A percentile compares a stretch with the other conserved stretches of the same genome.
Conservation (phyloP, 371 early-diverging fungal species). For the Massospora cicadina region DNA sequence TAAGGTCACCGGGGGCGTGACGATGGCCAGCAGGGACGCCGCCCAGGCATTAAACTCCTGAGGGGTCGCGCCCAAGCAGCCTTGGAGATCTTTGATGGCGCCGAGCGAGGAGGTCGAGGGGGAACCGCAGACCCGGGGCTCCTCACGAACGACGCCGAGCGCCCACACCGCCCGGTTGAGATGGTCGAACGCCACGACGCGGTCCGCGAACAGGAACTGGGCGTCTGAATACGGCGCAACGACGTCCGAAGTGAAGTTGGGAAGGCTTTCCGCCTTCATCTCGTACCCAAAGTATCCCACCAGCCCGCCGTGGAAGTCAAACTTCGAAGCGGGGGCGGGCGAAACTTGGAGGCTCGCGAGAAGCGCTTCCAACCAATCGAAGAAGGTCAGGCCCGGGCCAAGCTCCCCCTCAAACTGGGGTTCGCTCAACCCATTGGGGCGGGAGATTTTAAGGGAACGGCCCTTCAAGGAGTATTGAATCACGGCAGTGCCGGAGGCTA, state of each 20-base stretch:
- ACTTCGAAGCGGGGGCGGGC: neutral
- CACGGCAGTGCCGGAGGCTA: constrained; percentile 13
- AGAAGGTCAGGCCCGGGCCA: neutral
- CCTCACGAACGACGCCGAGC: constrained; percentile 22
- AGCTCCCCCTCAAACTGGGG: neutral
- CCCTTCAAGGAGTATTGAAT: neutral
- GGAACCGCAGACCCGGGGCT: neutral
- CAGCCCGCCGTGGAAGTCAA: constrained; percentile 41
- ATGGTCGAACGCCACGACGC: constrained; percentile 60
- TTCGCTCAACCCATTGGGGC: neutral
- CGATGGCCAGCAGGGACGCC: no score
- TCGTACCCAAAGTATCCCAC: constrained; percentile 88
- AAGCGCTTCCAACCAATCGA: neutral
- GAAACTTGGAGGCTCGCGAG: neutral
- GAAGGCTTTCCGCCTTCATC: constrained; percentile 66
- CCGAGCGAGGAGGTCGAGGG: neutral
- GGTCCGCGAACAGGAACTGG: constrained; percentile 63
- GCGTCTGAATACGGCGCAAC: constrained; percentile 35
- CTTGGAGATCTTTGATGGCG: constrained; percentile 2
- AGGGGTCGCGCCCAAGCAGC: neutral
- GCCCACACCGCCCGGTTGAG: constrained; percentile 21
- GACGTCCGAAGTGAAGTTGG: constrained; percentile 21
- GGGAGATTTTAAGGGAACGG: neutral
- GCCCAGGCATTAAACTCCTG: constrained; percentile 7
- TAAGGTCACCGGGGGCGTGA: neutral